A percentile compares a stretch with the other conserved stretches of the same genome.
phyloP scores from a whole-genome alignment of 768 basidiomycete species.

The Kwoniella sp. region DNA sequence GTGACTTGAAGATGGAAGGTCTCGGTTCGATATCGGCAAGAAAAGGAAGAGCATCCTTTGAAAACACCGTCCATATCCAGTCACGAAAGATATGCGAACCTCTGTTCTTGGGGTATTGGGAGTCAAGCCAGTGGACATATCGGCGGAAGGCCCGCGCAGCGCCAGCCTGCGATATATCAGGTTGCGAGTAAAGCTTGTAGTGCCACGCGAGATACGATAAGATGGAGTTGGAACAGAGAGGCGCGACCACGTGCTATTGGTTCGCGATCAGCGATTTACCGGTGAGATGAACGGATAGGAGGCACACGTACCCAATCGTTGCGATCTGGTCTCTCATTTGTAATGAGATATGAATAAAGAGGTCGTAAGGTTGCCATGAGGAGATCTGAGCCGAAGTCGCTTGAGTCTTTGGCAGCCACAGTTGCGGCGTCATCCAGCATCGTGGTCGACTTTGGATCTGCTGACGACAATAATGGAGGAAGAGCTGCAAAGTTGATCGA shows the following conservation, averaged over 20 bases:
- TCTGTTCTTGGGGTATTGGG: not conserved
- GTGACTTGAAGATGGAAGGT: not conserved
- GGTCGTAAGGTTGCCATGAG: not conserved
- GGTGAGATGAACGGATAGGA: not conserved
- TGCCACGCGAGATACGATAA: not conserved
- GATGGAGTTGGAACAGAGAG: not conserved
- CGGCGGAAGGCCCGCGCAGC: not conserved
- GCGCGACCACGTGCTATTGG: not conserved
- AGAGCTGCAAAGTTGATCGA: not conserved
- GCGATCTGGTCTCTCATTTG: not conserved
- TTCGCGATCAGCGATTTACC: not conserved
- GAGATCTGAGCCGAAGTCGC: not conserved
- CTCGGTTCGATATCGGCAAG: not conserved
- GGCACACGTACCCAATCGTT: not conserved
- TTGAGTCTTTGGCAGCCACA: not conserved
- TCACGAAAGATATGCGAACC: not conserved
- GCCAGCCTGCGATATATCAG: not conserved
- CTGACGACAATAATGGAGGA: not conserved
- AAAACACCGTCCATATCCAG: not conserved
- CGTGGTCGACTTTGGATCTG: not conserved
- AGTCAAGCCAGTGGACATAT: not conserved
- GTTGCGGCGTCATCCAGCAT: not conserved
- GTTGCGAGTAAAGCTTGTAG: not conserved
- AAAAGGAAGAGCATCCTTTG: not conserved
- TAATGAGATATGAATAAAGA: not conserved